Conservation (phyloP, 2,329 filamentous ascomycete species). For the Cercospora zeae-maydis region DNA sequence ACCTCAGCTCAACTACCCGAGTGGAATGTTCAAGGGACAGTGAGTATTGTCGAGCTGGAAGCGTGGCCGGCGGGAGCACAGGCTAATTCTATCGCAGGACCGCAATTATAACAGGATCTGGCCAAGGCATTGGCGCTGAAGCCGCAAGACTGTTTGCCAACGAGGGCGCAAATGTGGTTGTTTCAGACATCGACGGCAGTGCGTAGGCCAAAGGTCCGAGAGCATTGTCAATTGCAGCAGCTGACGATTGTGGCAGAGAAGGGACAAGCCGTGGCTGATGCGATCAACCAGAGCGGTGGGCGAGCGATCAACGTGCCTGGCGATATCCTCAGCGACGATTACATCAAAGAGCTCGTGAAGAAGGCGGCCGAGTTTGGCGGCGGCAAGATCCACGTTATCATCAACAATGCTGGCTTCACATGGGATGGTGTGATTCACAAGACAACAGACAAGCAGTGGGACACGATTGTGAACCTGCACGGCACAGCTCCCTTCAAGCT, state of each 20-base stretch:
- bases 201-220: constrained; percentile 26
- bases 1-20: constrained; percentile 76
- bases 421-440: constrained; percentile 94
- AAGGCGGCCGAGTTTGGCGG: constrained; percentile 74
- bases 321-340: constrained; percentile 68
- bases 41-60: background rate
- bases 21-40: constrained; percentile 73
- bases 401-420: constrained; percentile 89
- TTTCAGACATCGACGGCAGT: constrained; percentile 79
- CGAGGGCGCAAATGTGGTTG: constrained; percentile 78
- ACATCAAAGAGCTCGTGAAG: constrained; percentile 68
- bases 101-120: constrained; percentile 69
- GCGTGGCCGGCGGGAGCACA: background rate
- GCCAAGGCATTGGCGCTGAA: constrained; percentile 75
- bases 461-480: constrained; percentile 80
- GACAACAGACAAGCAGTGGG: constrained; percentile 88
- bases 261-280: constrained; percentile 57
- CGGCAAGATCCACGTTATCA: constrained; percentile 86
- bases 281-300: constrained; percentile 65
- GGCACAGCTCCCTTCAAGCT: constrained; percentile 83
- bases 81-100: constrained; percentile 38
- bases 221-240: background rate
- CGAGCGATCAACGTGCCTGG: constrained; percentile 70
- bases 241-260: constrained; percentile 1
- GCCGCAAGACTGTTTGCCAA: constrained; percentile 74